phyloP scores from a whole-genome alignment of 129 eudicot genomes.

The Flaveria ramosissima region DNA sequence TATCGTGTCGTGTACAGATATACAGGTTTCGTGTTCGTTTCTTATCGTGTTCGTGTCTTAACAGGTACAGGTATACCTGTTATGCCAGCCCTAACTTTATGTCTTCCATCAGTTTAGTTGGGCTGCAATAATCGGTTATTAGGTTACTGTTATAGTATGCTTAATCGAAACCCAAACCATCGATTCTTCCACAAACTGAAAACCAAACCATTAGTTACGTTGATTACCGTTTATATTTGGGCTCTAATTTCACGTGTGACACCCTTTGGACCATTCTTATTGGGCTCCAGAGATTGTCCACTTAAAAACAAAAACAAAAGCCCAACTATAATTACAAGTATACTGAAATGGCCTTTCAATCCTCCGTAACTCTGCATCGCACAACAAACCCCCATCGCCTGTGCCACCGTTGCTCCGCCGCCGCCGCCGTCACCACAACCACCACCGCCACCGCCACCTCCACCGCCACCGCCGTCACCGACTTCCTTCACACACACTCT shows the following conservation, averaged over 20 bases:
- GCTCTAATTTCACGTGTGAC: too few species aligned
- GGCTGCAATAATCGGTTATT: too few species aligned
- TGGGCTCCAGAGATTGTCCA: not conserved
- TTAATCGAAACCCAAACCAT: too few species aligned
- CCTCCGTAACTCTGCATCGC: not conserved
- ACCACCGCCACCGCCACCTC: not conserved
- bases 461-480: not conserved
- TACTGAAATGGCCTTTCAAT: not conserved
- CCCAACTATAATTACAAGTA: not conserved
- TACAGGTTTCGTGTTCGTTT: too few species aligned
- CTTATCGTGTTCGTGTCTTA: too few species aligned
- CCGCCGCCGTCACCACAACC: not conserved
- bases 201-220: too few species aligned
- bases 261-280: not conserved
- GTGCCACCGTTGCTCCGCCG: conserved; percentile 3
- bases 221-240: not conserved
- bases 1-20: too few species aligned
- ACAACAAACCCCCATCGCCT: not conserved
- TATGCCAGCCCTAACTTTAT: too few species aligned
- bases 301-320: not conserved
- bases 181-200: too few species aligned
- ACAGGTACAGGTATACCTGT: too few species aligned
- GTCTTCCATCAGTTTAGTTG: too few species aligned
- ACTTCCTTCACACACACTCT: not conserved
- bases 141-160: too few species aligned